A percentile compares a stretch with the other conserved stretches of the same genome.
phyloP scores from a whole-genome alignment of 192 early-diverging fungal genomes.

The Powellomyces hirtus region DNA sequence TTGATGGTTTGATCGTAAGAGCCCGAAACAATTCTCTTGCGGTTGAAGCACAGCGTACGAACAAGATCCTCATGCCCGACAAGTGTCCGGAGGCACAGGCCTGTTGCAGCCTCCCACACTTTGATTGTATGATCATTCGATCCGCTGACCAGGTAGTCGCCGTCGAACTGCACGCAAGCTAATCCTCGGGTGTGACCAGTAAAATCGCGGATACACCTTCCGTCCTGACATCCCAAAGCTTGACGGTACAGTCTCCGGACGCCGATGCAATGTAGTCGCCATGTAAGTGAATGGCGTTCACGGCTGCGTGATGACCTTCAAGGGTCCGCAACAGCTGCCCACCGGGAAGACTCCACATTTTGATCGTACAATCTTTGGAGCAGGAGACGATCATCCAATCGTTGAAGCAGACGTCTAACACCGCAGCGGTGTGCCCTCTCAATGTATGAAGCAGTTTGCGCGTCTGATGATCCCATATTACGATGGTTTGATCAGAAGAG shows the following conservation, averaged over 20 bases:
- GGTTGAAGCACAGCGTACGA: constrained; percentile 83
- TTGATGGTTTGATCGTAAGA: constrained; percentile 93
- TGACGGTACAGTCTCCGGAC: constrained; percentile 80
- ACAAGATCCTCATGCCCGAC: constrained; percentile 85
- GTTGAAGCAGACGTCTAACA: constrained; percentile 87
- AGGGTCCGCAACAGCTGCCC: constrained; percentile 65
- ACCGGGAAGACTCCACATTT: constrained; percentile 65
- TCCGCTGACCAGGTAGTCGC: constrained; percentile 35
- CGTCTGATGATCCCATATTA: constrained; percentile 58
- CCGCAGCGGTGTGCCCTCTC: constrained; percentile 73
- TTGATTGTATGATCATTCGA: constrained; percentile 49
- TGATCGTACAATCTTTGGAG: constrained; percentile 90
- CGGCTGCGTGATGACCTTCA: constrained; percentile 85
- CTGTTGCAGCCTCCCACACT: constrained; percentile 45
- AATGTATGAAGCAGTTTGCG: constrained; percentile 49
- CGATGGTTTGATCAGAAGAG: constrained; percentile 45
- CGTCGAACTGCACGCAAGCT: constrained; percentile 46
- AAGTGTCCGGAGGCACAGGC: constrained; percentile 34
- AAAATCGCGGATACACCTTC: constrained; percentile 36
- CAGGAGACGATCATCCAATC: constrained; percentile 72
- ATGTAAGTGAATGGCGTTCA: constrained; percentile 85
- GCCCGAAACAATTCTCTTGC: constrained; percentile 80
- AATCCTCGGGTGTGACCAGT: constrained; percentile 43
- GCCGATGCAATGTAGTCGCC: constrained; percentile 75
- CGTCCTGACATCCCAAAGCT: constrained; percentile 77